Base-by-base conservation (phyloP, 352 stramenopile species). In the Elongisporangium senticosum region DNA sequence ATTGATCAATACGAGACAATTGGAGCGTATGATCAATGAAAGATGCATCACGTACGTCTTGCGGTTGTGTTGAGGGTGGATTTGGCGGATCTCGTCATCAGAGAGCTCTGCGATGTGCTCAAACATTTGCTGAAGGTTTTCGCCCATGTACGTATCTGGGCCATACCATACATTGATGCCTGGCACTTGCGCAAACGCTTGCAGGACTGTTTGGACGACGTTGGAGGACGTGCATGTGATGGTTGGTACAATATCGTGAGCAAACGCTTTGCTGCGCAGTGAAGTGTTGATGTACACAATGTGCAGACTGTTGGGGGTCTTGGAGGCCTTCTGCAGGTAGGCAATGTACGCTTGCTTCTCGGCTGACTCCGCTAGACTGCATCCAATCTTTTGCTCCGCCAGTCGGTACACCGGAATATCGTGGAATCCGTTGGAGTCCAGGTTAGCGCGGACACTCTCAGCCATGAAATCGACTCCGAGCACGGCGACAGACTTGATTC, bases 201-300 rank as follows among this genome's bases (percentile, higher is more conserved):
- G 95, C 17, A 99, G 79, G 23, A 99, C 93, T 2, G 96, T 99
- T 72, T 97, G 80, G 55, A 99, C 75, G 21, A 99, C 96, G 72
- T 99, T 99, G 20, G 84, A 97, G 14, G 83, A 97, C 50, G 96
- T 99, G 72, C 96, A 99, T 28, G 96, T 98, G 61, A 98, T 98
- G 6, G 96, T 99, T 6, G 96, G 96, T 26, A 98, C 86, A 33
- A 98, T 82, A 43, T 92, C 88, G 51, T 94, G 88, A n/a, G 83
- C 83, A 20, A 97, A 86, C 14, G 96, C 96, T 75, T 99, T 99
- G 67, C 94, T 98, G 55, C 97, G 89, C 55, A 98, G 79, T 51
- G 88, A 98, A 22, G 96, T 99, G 76, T 99, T 99, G 70, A 99
- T 99, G 83, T 99, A 99, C 56, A 99, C 90, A 14, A 99, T 93